These are phyloP conservation scores for Clonostachys chloroleuca DNA, from an alignment of 2,329 filamentous ascomycete genomes.

Conservation along the genomic window DNA sequence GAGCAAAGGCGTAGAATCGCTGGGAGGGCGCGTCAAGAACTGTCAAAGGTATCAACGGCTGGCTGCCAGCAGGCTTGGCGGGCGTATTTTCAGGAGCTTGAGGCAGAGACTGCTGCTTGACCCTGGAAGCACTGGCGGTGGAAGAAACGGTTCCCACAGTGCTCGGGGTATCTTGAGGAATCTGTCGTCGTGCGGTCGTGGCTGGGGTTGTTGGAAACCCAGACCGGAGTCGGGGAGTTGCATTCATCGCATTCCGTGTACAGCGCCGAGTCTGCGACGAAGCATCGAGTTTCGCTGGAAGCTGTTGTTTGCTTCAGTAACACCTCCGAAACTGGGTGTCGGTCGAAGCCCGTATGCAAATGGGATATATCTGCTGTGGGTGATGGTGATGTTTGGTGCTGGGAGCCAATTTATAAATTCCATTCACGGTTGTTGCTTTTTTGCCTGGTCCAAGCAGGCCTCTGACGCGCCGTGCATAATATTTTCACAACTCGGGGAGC, in stretches of 20 bases:
- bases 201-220: conserved; percentile 75
- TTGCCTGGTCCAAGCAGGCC: too few relatives aligned
- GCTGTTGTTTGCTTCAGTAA: neutral
- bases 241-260: conserved; percentile 69
- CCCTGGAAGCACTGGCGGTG: conserved; percentile 12
- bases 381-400: too few relatives aligned
- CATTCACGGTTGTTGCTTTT: too few relatives aligned
- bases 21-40: conserved; percentile 88
- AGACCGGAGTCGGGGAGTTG: conserved; percentile 77
- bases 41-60: conserved; percentile 74
- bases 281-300: conserved; percentile 1
- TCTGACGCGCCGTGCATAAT: too few relatives aligned
- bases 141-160: conserved; percentile 21
- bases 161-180: conserved; percentile 22
- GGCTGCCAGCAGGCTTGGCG: conserved; percentile 15
- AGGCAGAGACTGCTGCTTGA: conserved; percentile 31
- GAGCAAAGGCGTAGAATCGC: conserved; percentile 77
- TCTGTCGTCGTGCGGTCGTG: conserved; percentile 31
- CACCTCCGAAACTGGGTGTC: neutral
- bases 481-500: too few relatives aligned
- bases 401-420: too few relatives aligned
- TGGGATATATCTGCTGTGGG: neutral
- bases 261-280: too few relatives aligned
- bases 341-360: neutral
- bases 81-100: conserved; percentile 38